phyloP scores from a whole-genome alignment of 2,329 filamentous ascomycete genomes.

The Penicillium sp. region DNA sequence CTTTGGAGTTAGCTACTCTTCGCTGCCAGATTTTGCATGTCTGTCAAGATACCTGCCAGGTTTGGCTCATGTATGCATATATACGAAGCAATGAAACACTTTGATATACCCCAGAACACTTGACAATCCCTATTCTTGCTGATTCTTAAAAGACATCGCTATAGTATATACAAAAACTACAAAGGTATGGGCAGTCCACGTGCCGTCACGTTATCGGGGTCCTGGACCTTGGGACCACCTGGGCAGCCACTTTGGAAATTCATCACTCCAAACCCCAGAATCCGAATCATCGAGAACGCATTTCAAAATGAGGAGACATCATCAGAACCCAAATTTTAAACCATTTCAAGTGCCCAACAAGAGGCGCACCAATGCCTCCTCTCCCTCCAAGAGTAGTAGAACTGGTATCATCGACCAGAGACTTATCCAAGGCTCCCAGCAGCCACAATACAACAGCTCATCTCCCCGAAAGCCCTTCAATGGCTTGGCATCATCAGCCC shows the following conservation, averaged over 20 bases:
- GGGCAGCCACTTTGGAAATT: background rate
- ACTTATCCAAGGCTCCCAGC: constrained; percentile 20
- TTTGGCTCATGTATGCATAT: constrained; percentile 22
- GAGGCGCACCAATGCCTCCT: constrained; percentile 1
- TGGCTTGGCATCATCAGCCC: background rate
- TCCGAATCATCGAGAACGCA: background rate
- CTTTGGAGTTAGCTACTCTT: background rate
- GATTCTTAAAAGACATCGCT: background rate
- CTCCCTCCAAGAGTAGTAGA: constrained; percentile 8
- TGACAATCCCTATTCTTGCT: background rate
- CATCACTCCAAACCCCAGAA: background rate
- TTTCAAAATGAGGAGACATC: constrained; percentile 15
- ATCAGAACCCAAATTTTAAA: constrained; percentile 2
- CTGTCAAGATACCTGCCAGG: constrained; percentile 4
- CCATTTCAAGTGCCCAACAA: background rate
- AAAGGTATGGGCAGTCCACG: background rate
- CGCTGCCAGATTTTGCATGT: constrained; percentile 1
- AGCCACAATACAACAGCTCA: constrained; percentile 4
- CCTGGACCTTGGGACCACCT: background rate
- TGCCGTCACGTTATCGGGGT: constrained; percentile 7
- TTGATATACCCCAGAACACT: constrained; percentile 8
- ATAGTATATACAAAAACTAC: no score
- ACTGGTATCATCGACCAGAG: constrained; percentile 17
- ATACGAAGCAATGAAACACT: constrained; percentile 20
- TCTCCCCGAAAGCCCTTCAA: background rate